These are phyloP conservation scores for Aspergillus melleus DNA, from an alignment of 2,329 filamentous ascomycete species.

Conservation along the genomic window DNA sequence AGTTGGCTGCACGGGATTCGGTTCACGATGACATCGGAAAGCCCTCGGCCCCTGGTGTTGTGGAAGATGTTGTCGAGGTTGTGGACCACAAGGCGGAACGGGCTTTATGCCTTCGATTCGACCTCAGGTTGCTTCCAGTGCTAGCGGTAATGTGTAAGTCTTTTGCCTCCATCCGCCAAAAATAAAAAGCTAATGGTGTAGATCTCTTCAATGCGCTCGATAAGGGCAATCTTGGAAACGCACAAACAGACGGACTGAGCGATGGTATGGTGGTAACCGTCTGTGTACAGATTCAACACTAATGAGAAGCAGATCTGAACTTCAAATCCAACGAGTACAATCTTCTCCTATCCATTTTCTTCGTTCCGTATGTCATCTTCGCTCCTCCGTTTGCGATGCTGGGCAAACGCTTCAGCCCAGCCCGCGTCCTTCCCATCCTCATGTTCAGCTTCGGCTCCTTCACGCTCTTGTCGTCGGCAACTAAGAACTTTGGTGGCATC, in stretches of 20 bases:
- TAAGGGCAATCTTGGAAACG: constrained; percentile 56
- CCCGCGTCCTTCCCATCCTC: constrained; percentile 63
- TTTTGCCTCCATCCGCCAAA: too few species aligned
- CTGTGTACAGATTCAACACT: background rate
- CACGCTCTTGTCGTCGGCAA: constrained; percentile 60
- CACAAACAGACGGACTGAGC: constrained; percentile 55
- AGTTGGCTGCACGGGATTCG: constrained; percentile 6
- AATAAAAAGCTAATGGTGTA: constrained; percentile 24
- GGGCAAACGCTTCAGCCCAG: constrained; percentile 67
- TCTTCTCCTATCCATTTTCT: constrained; percentile 69
- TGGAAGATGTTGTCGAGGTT: constrained; percentile 31
- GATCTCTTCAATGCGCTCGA: constrained; percentile 58
- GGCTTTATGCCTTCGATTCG: constrained; percentile 56
- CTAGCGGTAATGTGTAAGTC: constrained; percentile 57
- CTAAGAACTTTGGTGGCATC: constrained; percentile 63
- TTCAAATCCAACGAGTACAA: constrained; percentile 68
- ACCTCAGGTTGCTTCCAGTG: constrained; percentile 53
- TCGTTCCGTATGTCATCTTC: constrained; percentile 71
- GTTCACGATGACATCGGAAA: constrained; percentile 16
- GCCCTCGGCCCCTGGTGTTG: constrained; percentile 14
- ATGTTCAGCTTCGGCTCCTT: constrained; percentile 69
- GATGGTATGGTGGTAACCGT: constrained; percentile 26
- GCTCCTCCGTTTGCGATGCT: constrained; percentile 66
- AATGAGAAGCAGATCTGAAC: constrained; percentile 45
- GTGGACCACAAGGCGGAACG: constrained; percentile 50